phyloP scores from a whole-genome alignment of 805 yeast species.

The Debaryomyces prosopidis region DNA sequence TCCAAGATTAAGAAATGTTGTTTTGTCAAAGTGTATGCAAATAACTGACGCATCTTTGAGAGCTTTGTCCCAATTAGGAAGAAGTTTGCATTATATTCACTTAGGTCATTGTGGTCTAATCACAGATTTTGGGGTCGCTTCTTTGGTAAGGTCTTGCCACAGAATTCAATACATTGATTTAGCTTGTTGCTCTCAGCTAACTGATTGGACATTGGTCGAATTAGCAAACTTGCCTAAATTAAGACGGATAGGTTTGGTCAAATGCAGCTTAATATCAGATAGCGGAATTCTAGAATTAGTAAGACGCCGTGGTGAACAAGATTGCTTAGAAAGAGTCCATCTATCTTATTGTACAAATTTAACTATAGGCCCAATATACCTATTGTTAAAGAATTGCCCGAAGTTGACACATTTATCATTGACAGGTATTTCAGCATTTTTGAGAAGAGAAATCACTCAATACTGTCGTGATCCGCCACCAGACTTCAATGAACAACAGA shows the following conservation, averaged over 20 bases:
- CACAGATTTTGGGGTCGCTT: slow-evolving; percentile 83
- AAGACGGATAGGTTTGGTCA: slow-evolving; percentile 90
- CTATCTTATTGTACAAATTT: slow-evolving; percentile 85
- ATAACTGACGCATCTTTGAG: slow-evolving; percentile 80
- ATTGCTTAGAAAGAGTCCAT: slow-evolving; percentile 89
- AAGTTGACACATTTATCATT: slow-evolving; percentile 85
- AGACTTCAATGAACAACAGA: slow-evolving; percentile 86
- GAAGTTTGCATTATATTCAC: slow-evolving; percentile 84
- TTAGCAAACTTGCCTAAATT: slow-evolving; percentile 75
- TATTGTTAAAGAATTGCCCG: slow-evolving; percentile 77
- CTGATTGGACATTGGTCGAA: slow-evolving; percentile 78
- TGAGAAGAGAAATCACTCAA: slow-evolving; percentile 79
- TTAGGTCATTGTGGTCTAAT: slow-evolving; percentile 91
- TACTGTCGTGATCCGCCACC: slow-evolving; percentile 92
- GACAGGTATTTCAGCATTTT: slow-evolving; percentile 89
- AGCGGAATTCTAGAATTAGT: slow-evolving; percentile 72
- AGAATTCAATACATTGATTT: slow-evolving; percentile 90
- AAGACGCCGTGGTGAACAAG: slow-evolving; percentile 67
- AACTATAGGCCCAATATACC: slow-evolving; percentile 74
- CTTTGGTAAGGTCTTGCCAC: slow-evolving; percentile 73
- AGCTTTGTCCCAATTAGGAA: slow-evolving; percentile 71
- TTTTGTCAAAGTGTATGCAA: slow-evolving; percentile 83
- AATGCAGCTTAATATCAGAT: slow-evolving; percentile 86
- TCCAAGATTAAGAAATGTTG: slow-evolving; percentile 84
- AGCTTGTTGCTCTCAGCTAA: slow-evolving; percentile 89